Base-by-base conservation (phyloP, 1,284 basidiomycete species). In the Rhodotorula sp. region DNA sequence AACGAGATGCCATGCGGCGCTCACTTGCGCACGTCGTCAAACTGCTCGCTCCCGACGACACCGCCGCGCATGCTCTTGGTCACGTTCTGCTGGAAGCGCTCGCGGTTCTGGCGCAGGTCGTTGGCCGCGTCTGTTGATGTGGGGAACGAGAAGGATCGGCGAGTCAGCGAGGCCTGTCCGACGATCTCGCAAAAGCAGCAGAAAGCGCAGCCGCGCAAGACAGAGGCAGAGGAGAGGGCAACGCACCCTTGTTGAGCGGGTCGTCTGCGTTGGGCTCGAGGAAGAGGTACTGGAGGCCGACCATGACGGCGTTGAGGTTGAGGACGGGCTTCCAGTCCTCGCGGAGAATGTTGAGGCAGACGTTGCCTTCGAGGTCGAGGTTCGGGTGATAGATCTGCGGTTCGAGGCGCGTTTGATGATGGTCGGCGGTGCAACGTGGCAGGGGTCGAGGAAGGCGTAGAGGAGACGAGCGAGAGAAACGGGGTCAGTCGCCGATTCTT, bases 241-340 rank as follows among this genome's bases (percentile, higher is more conserved):
- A 81, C 88, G 56, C 74, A 93, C 96, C 96, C 84, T 99, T 99
- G 86, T 99, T 99, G 78, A 99, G 82, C 41, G 97, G 97, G 83
- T 99, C 97, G 79, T 98, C 96, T 49, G 97, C 91, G 79, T 99
- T 99, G 21, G 97, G 96, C 82, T 99, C 97, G 69, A 99, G 85
- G 86, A 99, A 99, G 59, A 99, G 87, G 81, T 97, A 99, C 81
- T 99, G 95, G 71, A 99, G 84, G 50, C 97, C 97, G 75, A 98
- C 93, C 90, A 97, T 94, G 74, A 99, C 92, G 50, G 93, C 92
- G 82, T 94, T 97, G 67, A 98, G 86, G 82, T 97, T 98, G 64
- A 99, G 86, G 7, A 98, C 97, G 21, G 97, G 97, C 81, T 99
- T 99, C 97, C 97, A 99, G 84, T 99, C 97, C 85, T 99, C 97